Percentiles rank a stretch among this genome's conserved stretches.
These are phyloP conservation scores for Adansonia gregorii DNA, from an alignment of 441 rosid genomes.

Conservation along the genomic window DNA sequence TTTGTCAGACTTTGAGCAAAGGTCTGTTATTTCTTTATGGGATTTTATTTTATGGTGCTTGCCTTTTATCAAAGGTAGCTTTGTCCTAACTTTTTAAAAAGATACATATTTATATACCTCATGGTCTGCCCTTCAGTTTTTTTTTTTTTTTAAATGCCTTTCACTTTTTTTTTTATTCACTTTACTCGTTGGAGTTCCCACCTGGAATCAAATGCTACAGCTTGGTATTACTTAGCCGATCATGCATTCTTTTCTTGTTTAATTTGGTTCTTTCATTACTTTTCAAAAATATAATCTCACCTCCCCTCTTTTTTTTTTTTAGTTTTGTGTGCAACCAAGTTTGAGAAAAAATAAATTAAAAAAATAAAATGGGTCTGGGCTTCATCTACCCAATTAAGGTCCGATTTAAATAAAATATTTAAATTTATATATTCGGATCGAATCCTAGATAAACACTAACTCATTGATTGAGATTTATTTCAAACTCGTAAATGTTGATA, in stretches of 20 bases:
- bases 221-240: not conserved
- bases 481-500: no score
- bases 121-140: not conserved
- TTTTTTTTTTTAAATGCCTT: not conserved
- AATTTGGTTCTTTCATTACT: not conserved
- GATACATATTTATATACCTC: not conserved
- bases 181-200: conserved; percentile 1
- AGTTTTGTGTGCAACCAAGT: no score
- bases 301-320: not conserved
- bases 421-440: no score
- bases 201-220: not conserved
- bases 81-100: conserved; percentile 15
- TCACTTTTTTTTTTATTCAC: not conserved
- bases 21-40: not conserved
- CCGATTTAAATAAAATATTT: no score
- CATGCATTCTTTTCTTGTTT: not conserved
- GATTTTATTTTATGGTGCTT: not conserved
- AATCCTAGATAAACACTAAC: no score
- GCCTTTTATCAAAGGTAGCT: conserved; percentile 3
- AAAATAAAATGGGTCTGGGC: no score
- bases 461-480: no score
- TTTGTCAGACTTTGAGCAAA: no score
- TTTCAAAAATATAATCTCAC: not conserved
- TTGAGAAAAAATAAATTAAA: no score
- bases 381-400: no score